Conservation (phyloP, 805 yeast species). For the Kodamaea laetipori region DNA sequence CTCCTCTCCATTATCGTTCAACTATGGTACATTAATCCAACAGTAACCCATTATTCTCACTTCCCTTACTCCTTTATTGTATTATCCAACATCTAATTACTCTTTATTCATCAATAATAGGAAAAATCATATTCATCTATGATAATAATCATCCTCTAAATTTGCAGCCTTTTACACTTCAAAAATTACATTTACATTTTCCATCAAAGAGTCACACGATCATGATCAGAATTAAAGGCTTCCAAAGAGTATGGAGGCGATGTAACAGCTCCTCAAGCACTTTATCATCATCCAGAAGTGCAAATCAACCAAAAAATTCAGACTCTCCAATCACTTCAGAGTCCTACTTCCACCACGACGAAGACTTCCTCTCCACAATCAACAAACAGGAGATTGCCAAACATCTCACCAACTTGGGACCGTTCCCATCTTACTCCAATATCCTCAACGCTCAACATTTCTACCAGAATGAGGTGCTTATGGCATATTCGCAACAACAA, state of each 20-base stretch:
- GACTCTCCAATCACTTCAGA: constrained; percentile 31
- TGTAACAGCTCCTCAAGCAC: background rate
- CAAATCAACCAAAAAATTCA: too few relatives aligned
- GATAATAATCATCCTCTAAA: too few relatives aligned
- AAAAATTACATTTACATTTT: too few relatives aligned
- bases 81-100: too few relatives aligned
- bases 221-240: background rate
- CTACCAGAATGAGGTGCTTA: constrained; percentile 74
- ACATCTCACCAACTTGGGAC: constrained; percentile 39
- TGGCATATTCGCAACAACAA: constrained; percentile 59
- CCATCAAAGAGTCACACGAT: background rate
- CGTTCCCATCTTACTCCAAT: constrained; percentile 43
- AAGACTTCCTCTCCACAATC: constrained; percentile 32
- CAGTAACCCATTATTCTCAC: too few relatives aligned
- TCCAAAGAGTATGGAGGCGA: constrained; percentile 2
- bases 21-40: too few relatives aligned
- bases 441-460: constrained; percentile 68
- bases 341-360: constrained; percentile 34
- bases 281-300: too few relatives aligned
- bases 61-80: too few relatives aligned
- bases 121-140: too few relatives aligned
- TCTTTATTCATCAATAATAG: too few relatives aligned
- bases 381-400: constrained; percentile 31
- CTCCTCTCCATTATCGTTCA: too few relatives aligned
- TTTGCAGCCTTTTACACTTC: too few relatives aligned